Conservation (phyloP, 2,329 filamentous ascomycete genomes). For the Botrytis aclada region DNA sequence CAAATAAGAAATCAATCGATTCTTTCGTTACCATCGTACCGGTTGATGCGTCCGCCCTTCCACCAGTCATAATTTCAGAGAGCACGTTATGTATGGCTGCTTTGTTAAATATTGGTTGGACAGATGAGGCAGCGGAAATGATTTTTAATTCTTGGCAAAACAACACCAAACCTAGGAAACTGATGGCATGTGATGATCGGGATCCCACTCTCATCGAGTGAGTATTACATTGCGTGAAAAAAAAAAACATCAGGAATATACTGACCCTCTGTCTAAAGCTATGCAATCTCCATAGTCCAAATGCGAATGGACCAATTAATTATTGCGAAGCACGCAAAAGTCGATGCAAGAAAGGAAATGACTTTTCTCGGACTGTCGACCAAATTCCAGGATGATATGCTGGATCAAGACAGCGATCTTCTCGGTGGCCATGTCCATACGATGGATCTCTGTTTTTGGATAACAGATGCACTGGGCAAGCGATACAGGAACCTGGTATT, state of each 20-base stretch:
- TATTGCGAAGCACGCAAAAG: neutral
- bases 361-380: neutral
- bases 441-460: neutral
- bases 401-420: neutral
- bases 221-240: neutral
- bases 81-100: neutral
- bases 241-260: neutral
- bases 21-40: neutral
- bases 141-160: neutral
- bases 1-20: neutral
- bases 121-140: neutral
- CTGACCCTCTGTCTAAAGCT: neutral
- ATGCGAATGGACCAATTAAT: neutral
- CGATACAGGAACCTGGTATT: neutral
- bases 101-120: neutral
- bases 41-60: neutral
- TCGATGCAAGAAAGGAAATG: neutral
- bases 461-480: neutral
- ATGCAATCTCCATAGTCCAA: neutral
- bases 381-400: neutral
- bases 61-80: neutral
- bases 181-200: neutral
- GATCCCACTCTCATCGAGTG: constrained; percentile 2
- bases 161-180: neutral
- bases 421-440: neutral